These are phyloP conservation scores for Elsinoe fawcettii DNA, from an alignment of 2,329 filamentous ascomycete genomes.

Conservation along the genomic window DNA sequence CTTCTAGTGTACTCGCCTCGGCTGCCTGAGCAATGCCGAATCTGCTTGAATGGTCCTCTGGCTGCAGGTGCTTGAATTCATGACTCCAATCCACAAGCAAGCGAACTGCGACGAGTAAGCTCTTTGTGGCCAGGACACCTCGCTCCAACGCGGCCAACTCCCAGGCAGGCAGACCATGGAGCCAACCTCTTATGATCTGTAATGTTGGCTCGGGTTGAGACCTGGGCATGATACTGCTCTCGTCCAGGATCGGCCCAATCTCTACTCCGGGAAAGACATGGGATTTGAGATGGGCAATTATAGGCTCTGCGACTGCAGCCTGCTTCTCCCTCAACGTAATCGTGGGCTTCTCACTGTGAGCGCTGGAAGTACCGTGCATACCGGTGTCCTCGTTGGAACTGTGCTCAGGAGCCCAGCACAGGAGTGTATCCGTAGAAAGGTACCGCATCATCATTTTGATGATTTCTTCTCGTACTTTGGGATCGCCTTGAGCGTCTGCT, in stretches of 20 bases:
- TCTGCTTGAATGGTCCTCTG: conserved; percentile 28
- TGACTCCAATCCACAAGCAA: conserved; percentile 83
- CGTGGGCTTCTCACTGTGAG: conserved; percentile 33
- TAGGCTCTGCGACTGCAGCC: conserved; percentile 57
- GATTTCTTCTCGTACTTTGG: conserved; percentile 55
- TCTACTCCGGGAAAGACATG: conserved; percentile 77
- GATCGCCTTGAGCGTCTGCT: conserved; percentile 51
- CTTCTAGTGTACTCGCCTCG: conserved; percentile 69
- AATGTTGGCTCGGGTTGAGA: conserved; percentile 66
- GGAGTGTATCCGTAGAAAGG: conserved; percentile 80
- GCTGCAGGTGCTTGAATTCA: conserved; percentile 51
- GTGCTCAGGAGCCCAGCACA: conserved; percentile 73
- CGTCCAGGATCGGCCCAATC: conserved; percentile 73
- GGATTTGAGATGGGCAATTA: conserved; percentile 62
- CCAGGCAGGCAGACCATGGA: conserved; percentile 62
- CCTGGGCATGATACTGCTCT: conserved; percentile 66
- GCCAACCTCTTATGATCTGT: conserved; percentile 70
- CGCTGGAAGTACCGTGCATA: conserved; percentile 28
- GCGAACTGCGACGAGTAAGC: conserved; percentile 66
- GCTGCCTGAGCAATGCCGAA: conserved; percentile 83
- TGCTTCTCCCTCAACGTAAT: conserved; percentile 63
- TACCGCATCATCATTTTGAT: conserved; percentile 69
- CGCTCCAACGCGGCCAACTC: conserved; percentile 84
- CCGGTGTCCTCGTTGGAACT: conserved; percentile 38
- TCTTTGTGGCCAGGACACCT: conserved; percentile 77